These are phyloP conservation scores for Hymenoscyphus fructigenus DNA, from an alignment of 2,329 filamentous ascomycete species.

Conservation along the genomic window DNA sequence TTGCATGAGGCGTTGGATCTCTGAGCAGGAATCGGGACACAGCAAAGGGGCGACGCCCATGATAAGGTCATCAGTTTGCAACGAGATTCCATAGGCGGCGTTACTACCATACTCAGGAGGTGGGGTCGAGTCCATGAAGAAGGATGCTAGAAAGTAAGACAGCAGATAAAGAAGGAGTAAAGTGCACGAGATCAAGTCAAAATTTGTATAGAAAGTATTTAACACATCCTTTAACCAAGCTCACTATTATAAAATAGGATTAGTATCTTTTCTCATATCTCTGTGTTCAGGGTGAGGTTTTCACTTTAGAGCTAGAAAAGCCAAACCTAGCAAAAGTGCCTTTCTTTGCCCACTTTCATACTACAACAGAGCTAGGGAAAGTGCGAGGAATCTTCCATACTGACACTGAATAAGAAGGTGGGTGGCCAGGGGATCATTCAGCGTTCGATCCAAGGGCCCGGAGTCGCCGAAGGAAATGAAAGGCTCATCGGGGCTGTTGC, in stretches of 20 bases:
- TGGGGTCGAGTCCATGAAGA: neutral
- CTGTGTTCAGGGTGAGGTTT: neutral
- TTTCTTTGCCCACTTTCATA: neutral
- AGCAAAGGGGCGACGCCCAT: neutral
- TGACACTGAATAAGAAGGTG: neutral
- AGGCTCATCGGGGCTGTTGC: neutral
- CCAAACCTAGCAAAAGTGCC: neutral
- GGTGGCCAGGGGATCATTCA: neutral
- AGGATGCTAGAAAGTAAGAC: neutral
- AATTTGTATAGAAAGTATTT: neutral
- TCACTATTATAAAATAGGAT: neutral
- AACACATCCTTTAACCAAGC: neutral
- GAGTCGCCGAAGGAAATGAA: neutral
- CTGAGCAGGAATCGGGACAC: neutral
- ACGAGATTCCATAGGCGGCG: neutral
- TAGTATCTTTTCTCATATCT: neutral
- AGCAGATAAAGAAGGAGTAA: neutral
- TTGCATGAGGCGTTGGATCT: neutral
- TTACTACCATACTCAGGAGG: neutral
- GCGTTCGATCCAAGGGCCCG: neutral
- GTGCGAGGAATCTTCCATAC: neutral
- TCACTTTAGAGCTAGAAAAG: neutral
- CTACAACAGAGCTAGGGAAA: neutral
- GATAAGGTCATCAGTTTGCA: neutral
- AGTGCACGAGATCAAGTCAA: neutral